phyloP scores from a whole-genome alignment of 495 filamentous ascomycete genomes.

The Xylaria palmicola region DNA sequence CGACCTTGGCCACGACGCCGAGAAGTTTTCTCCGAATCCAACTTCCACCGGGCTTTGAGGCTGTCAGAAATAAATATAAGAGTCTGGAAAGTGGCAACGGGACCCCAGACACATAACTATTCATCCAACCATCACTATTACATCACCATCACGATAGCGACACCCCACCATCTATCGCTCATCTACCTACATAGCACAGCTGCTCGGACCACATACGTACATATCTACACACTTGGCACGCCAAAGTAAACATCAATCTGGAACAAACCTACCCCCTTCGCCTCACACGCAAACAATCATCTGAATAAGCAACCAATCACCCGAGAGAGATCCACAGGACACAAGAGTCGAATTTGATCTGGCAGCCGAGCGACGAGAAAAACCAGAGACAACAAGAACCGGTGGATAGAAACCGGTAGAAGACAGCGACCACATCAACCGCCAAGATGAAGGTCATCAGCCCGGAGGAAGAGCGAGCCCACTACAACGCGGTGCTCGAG shows the following conservation, averaged over 20 bases:
- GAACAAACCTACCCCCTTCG: neutral
- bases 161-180: neutral
- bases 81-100: neutral
- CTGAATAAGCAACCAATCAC: neutral
- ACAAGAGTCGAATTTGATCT: no score
- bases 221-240: no score
- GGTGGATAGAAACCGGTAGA: no score
- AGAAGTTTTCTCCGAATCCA: neutral
- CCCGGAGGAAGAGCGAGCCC: slow-evolving; percentile 79
- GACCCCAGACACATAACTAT: neutral
- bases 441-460: slow-evolving; percentile 87
- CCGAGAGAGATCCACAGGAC: neutral
- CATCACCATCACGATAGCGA: neutral
- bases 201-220: neutral
- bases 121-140: neutral
- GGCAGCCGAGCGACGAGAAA: neutral
- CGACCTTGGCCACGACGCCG: slow-evolving; percentile 1
- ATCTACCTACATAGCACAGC: neutral
- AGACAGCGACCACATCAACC: slow-evolving; percentile 3
- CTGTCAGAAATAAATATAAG: neutral
- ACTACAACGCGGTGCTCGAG: slow-evolving; percentile 66
- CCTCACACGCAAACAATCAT: neutral
- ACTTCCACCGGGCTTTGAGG: neutral
- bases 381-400: neutral
- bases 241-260: no score